Percentiles rank a stretch among this genome's conserved stretches.
Conservation (phyloP, 768 basidiomycete species). For the Hydnum rufescens region DNA sequence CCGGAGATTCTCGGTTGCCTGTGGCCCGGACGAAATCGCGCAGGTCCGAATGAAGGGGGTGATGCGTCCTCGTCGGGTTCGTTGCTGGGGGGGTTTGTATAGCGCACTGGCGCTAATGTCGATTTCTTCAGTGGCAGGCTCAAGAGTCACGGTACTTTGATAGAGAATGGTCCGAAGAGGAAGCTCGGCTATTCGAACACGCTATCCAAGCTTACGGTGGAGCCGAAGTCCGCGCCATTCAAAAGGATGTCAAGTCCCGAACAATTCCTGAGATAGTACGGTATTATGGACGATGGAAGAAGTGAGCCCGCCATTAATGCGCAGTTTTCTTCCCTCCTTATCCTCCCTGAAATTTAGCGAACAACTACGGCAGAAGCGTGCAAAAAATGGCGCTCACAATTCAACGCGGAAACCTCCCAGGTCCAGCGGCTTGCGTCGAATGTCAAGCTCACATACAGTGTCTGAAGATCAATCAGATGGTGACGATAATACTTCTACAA, state of each 20-base stretch:
- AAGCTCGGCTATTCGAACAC: constrained; percentile 56
- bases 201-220: constrained; percentile 43
- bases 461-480: not conserved
- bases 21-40: constrained; percentile 32
- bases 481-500: constrained; percentile 14
- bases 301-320: too few species aligned
- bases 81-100: not conserved
- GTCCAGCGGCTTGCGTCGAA: too few species aligned
- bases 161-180: constrained; percentile 48
- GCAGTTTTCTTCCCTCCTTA: too few species aligned
- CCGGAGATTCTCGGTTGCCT: constrained; percentile 50
- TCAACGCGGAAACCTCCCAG: too few species aligned
- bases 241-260: constrained; percentile 51
- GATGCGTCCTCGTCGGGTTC: constrained; percentile 45
- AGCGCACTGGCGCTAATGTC: not conserved
- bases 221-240: constrained; percentile 59
- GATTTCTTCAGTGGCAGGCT: constrained; percentile 45
- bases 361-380: too few species aligned
- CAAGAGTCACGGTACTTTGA: constrained; percentile 45
- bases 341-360: too few species aligned
- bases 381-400: not conserved
- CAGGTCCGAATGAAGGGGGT: constrained; percentile 43
- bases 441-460: not conserved
- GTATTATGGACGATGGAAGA: constrained; percentile 77
- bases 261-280: constrained; percentile 61